Conservation (phyloP, 2,329 filamentous ascomycete species). For the Bipolaris bicolor region DNA sequence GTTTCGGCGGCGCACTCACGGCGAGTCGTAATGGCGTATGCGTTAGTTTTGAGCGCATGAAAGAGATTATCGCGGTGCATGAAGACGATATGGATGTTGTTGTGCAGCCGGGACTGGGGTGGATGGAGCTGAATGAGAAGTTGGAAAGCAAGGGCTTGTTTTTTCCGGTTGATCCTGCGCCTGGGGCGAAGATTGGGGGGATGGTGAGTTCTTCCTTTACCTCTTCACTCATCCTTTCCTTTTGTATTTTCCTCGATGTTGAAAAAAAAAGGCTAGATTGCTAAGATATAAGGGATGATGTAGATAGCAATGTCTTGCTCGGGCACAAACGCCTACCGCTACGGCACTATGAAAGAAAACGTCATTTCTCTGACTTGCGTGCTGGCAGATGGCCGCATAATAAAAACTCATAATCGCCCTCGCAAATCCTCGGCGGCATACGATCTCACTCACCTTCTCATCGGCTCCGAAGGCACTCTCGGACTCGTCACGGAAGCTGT, state of each 20-base stretch:
- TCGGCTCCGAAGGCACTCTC: conserved; percentile 89
- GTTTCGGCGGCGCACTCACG: conserved; percentile 84
- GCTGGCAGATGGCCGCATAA: conserved; percentile 82
- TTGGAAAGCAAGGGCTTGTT: conserved; percentile 72
- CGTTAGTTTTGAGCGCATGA: conserved; percentile 83
- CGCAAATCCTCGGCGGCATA: conserved; percentile 91
- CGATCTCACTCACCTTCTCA: conserved; percentile 84
- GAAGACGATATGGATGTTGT: conserved; percentile 67
- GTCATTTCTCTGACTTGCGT: conserved; percentile 85
- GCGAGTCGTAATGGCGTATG: conserved; percentile 81
- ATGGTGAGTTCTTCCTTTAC: conserved; percentile 64
- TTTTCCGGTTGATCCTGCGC: conserved; percentile 91
- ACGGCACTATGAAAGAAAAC: conserved; percentile 94
- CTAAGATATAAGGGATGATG: neutral
- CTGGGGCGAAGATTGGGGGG: conserved; percentile 87
- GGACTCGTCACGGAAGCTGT: conserved; percentile 90
- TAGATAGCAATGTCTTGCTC: conserved; percentile 65
- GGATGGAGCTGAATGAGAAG: conserved; percentile 80
- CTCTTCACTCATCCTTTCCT: neutral
- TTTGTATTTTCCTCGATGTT: neutral
- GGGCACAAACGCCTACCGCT: conserved; percentile 89
- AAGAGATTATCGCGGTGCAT: conserved; percentile 80
- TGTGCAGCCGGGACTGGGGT: conserved; percentile 71
- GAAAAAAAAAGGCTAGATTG: too few relatives aligned
- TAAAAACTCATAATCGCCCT: conserved; percentile 85